Evolutionary conservation across 768 basidiomycete species (phyloP), one percentile per base, ranked within the genome.

Genomic region (Lentinula lateritia): DNA sequence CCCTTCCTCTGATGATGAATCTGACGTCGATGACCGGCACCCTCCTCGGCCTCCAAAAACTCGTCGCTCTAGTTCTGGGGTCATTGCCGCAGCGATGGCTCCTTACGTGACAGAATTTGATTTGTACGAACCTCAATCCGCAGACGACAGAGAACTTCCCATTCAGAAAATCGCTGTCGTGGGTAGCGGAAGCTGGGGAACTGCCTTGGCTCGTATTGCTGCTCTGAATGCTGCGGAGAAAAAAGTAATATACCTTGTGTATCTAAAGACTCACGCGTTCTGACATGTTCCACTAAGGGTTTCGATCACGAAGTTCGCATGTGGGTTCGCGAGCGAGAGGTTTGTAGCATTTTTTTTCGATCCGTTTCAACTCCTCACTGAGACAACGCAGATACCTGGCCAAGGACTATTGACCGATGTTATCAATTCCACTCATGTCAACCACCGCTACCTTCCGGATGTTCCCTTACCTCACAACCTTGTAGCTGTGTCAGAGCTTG

Each of bases 291-390:
- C 52, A 23, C 18, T 35, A 6, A 60, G 43, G 63, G 63, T 16
- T 64, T 64, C 18, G 48, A 64, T 36, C 60, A 54, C 13, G 63
- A 64, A 58, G 63, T 64, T 9, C 63, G 63, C 46, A 61, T 64
- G 46, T 64, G 63, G 63, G 63, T 64, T 13, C 63, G 61, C 38
- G 63, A 64, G 41, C 60, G 61, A 10, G 63, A 64, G 63, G 63
- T 64, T 45, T 20, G 52, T 61, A n/a, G 16, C 7, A 12, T 28
- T 18, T 23, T 28, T 18, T 23, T 42, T 39, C 20, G 9, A 20
- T 46, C 18, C 6, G n/a, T 7, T n/a, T n/a, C 36, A 7, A 8
- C 28, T 2, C 13, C 28, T 50, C 9, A 28, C 32, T 50, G 18
- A 50, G 32, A 20, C 16, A 48, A 45, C 23, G 10, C 34, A 63